A percentile compares a stretch with the other conserved stretches of the same genome.
Conservation (phyloP, 805 yeast species). For the Saccharomycopsis amapae region DNA sequence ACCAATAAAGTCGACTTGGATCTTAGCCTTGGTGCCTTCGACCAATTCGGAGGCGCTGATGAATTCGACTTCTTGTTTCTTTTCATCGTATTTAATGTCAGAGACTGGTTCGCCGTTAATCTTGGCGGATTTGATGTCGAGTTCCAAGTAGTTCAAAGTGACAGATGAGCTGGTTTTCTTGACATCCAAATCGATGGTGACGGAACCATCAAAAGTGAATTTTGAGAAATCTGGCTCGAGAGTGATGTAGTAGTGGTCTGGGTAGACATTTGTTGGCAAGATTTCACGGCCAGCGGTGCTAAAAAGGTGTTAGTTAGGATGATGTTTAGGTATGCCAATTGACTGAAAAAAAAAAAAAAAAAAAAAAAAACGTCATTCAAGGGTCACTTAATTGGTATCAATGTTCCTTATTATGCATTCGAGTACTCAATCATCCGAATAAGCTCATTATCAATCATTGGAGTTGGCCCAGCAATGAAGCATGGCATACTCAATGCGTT, state of each 20-base stretch:
- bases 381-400: too few relatives aligned
- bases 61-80: slow-evolving; percentile 59
- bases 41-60: slow-evolving; percentile 40
- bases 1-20: slow-evolving; percentile 52
- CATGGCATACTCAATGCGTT: too few relatives aligned
- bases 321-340: too few relatives aligned
- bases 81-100: slow-evolving; percentile 39
- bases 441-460: too few relatives aligned
- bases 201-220: slow-evolving; percentile 53
- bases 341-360: not conserved
- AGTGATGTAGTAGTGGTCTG: slow-evolving; percentile 64
- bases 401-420: too few relatives aligned
- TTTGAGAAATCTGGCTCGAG: slow-evolving; percentile 54
- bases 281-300: slow-evolving; percentile 27
- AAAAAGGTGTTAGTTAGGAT: not conserved
- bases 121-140: slow-evolving; percentile 48
- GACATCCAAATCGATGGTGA: slow-evolving; percentile 47
- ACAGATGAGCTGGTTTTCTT: slow-evolving; percentile 40
- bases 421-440: too few relatives aligned
- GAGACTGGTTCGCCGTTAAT: slow-evolving; percentile 34
- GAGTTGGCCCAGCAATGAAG: too few relatives aligned
- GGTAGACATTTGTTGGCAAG: slow-evolving; percentile 60
- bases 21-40: slow-evolving; percentile 34
- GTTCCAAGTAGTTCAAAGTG: slow-evolving; percentile 56
- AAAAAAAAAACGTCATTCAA: not conserved